These are phyloP conservation scores for Colletotrichum salicis DNA, from an alignment of 2,329 filamentous ascomycete genomes.

Conservation along the genomic window DNA sequence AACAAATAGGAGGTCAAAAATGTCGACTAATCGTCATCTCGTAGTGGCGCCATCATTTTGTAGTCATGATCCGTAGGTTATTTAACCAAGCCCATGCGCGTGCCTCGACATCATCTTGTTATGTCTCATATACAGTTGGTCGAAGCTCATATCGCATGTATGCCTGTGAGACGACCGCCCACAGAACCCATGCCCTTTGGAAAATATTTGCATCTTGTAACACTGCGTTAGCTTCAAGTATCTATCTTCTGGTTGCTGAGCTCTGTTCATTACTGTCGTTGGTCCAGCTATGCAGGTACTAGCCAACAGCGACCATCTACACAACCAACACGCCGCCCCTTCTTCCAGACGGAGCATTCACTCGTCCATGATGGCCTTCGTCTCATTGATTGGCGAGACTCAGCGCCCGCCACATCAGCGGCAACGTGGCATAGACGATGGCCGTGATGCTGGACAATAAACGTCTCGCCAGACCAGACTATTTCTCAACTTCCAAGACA, in stretches of 20 bases:
- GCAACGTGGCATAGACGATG: slow-evolving; percentile 1
- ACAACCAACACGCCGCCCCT: slow-evolving; percentile 14
- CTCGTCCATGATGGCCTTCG: neutral
- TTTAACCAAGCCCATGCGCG: neutral
- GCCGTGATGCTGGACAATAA: slow-evolving; percentile 16
- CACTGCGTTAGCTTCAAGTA: slow-evolving; percentile 4
- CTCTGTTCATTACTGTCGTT: slow-evolving; percentile 25
- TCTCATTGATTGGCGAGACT: neutral
- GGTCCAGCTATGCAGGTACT: slow-evolving; percentile 29
- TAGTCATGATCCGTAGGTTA: neutral
- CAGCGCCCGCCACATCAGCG: neutral
- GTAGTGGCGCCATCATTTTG: neutral
- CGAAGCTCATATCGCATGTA: neutral
- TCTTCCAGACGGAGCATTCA: slow-evolving; percentile 5
- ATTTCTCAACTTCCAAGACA: slow-evolving; percentile 31
- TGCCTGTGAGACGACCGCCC: neutral
- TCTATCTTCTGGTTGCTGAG: slow-evolving; percentile 14
- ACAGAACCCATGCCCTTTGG: neutral
- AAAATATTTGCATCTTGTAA: neutral
- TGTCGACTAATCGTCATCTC: neutral
- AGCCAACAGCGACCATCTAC: slow-evolving; percentile 33
- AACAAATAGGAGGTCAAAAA: neutral
- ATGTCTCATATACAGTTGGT: slow-evolving; percentile 9
- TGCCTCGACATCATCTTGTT: neutral
- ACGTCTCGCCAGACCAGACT: slow-evolving; percentile 15